Evolutionary conservation across 306 rosid genomes (phyloP).

Genomic region (Hylodesmum podocarpum): DNA sequence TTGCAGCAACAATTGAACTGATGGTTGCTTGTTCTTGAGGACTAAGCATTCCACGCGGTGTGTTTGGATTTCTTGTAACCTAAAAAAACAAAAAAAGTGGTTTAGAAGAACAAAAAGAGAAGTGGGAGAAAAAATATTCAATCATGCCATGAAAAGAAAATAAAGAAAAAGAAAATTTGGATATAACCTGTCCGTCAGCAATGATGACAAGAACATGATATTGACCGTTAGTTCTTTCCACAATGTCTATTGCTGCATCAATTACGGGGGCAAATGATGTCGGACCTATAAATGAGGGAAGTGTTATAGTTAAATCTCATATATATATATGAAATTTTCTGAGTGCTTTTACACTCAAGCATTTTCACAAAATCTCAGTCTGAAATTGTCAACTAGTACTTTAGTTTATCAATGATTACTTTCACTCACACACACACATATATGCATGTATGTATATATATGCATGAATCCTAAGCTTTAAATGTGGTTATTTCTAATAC

Average conservation of each 20-base stretch:
- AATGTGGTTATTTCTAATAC: no score
- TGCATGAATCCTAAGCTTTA: no score
- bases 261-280: slow-evolving; percentile 93
- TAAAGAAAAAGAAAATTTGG: background rate
- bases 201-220: slow-evolving; percentile 95
- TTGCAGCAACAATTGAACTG: slow-evolving; percentile 73
- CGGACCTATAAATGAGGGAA: slow-evolving; percentile 61
- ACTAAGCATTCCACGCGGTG: slow-evolving; percentile 63
- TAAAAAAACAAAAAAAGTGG: slow-evolving; percentile 17
- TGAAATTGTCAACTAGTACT: no score
- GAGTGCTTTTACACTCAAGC: no score
- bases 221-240: slow-evolving; percentile 75
- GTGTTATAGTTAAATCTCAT: background rate
- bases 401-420: no score
- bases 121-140: slow-evolving; percentile 13
- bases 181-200: slow-evolving; percentile 95
- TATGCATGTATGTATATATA: no score
- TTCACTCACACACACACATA: no score
- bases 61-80: slow-evolving; percentile 79
- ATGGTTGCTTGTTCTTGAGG: slow-evolving; percentile 84
- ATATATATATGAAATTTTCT: no score
- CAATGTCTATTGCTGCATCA: slow-evolving; percentile 81
- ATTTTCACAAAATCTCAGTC: no score
- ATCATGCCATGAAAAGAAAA: background rate
- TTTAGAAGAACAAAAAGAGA: slow-evolving; percentile 2